Evolutionary conservation across 78 protist genomes (phyloP).

Genomic region (Creolimax fragrantissima): DNA sequence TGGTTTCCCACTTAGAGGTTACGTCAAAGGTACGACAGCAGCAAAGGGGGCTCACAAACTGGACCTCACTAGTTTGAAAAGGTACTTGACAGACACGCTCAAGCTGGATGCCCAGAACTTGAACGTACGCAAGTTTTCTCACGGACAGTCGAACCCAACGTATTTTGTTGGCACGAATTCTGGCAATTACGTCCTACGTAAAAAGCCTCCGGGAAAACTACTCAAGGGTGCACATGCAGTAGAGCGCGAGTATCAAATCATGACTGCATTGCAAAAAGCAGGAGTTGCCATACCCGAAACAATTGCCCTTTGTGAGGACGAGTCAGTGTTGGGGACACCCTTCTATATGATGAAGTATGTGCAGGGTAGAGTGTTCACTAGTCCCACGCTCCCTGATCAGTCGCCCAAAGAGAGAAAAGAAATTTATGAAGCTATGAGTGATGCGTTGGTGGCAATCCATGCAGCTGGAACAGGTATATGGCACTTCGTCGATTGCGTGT

Average conservation of each 20-base stretch:
- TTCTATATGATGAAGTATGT: slow-evolving; percentile 46
- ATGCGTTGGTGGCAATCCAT: not conserved
- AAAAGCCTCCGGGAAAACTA: slow-evolving; percentile 63
- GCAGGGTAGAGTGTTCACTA: slow-evolving; percentile 35
- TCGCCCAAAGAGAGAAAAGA: not conserved
- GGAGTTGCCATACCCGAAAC: slow-evolving; percentile 3
- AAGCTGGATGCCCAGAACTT: not conserved
- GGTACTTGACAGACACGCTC: not conserved
- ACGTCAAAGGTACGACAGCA: not conserved
- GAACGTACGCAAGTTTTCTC: slow-evolving; percentile 4
- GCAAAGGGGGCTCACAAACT: not conserved
- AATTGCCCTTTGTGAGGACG: not conserved
- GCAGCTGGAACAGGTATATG: not conserved
- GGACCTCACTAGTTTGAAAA: not conserved
- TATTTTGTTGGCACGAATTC: slow-evolving; percentile 2
- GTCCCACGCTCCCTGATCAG: not conserved
- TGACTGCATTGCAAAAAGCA: not conserved
- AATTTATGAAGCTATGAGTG: not conserved
- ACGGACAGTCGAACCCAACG: slow-evolving; percentile 65
- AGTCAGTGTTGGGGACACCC: slow-evolving; percentile 42
- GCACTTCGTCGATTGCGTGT: too few species aligned
- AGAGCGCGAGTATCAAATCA: slow-evolving; percentile 41
- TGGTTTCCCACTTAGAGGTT: not conserved
- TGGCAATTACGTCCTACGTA: not conserved
- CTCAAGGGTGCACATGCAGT: slow-evolving; percentile 49